A percentile compares a stretch with the other conserved stretches of the same genome.
phyloP scores from a whole-genome alignment of 2,329 filamentous ascomycete species.

The Alternaria sp. region DNA sequence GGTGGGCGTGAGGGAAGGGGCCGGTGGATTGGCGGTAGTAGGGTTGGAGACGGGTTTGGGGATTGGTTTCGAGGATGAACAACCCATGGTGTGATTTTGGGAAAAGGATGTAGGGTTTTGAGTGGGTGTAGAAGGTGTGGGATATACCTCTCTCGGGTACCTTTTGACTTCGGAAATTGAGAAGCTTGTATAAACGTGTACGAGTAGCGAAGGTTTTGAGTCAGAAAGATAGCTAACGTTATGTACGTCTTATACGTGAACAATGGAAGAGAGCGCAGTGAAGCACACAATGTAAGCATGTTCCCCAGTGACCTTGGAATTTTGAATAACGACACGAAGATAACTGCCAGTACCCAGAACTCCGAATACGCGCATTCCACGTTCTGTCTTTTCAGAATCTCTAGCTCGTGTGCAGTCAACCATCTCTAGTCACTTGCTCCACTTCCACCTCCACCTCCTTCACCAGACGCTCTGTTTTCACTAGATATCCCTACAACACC shows the following conservation, averaged over 20 bases:
- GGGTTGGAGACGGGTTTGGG: neutral
- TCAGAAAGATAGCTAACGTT: neutral
- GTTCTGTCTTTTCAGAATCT: neutral
- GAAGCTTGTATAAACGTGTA: neutral
- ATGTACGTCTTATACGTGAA: neutral
- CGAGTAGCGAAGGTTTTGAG: neutral
- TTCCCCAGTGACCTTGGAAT: neutral
- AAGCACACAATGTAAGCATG: neutral
- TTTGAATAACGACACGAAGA: neutral
- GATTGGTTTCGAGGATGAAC: neutral
- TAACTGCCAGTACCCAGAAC: neutral
- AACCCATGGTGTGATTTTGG: neutral
- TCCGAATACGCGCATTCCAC: neutral
- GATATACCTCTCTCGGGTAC: fast-evolving
- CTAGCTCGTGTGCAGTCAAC: neutral
- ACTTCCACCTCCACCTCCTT: neutral
- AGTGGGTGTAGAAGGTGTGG: fast-evolving
- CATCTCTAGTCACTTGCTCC: neutral
- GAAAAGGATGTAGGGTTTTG: neutral
- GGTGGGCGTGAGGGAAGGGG: neutral
- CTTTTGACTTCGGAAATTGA: neutral
- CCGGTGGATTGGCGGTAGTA: neutral
- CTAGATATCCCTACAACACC: neutral
- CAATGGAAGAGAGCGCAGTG: neutral
- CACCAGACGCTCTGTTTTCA: neutral